Evolutionary conservation across 1,284 basidiomycete genomes (phyloP), one percentile per base, ranked within the genome.

Genomic region (Apiotrichum mycotoxinovorans): DNA sequence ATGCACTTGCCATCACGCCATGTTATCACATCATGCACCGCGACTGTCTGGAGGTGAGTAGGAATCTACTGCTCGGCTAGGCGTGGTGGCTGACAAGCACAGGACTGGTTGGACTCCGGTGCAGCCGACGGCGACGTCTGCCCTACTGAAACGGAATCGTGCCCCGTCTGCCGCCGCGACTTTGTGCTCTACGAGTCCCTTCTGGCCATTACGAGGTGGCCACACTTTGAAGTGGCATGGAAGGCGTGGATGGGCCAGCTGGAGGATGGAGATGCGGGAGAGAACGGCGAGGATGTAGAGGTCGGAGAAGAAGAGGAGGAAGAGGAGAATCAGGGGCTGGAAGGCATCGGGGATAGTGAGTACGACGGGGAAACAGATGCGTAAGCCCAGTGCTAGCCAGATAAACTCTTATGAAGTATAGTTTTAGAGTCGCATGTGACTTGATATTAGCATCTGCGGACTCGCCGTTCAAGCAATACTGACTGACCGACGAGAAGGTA

Each of bases 121-220:
- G 1, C n/a, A n/a, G n/a, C n/a, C n/a, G n/a, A n/a, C n/a, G n/a
- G n/a, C n/a, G n/a, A n/a, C n/a, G n/a, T n/a, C n/a, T n/a, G n/a
- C n/a, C n/a, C n/a, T n/a, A n/a, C 44, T 4, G 27, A 18, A 8
- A 20, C 30, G 17, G 44, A 46, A 11, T n/a, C 44, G 18, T 46
- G 44, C 44, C 44, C 44, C 30, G 30, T 46, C 18, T 46, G 44
- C 44, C 44, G 30, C 44, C 44, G 44, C 27, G 44, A 46, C 44
- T 26, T 46, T 23, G 44, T 46, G 18, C 9, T 46, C 15, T 46
- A 46, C n/a, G 44, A 33, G 30, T 30, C 26, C 27, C 44, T 46
- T 8, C 44, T 46, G 8, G 27, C 27, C 10, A 33, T 46, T 18
- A 34, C 30, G n/a, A 7, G n/a, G 27, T n/a, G 18, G 27, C 27